A percentile compares a stretch with the other conserved stretches of the same genome.
Conservation (phyloP, 768 basidiomycete genomes). For the Strobilomyces dryophilus region DNA sequence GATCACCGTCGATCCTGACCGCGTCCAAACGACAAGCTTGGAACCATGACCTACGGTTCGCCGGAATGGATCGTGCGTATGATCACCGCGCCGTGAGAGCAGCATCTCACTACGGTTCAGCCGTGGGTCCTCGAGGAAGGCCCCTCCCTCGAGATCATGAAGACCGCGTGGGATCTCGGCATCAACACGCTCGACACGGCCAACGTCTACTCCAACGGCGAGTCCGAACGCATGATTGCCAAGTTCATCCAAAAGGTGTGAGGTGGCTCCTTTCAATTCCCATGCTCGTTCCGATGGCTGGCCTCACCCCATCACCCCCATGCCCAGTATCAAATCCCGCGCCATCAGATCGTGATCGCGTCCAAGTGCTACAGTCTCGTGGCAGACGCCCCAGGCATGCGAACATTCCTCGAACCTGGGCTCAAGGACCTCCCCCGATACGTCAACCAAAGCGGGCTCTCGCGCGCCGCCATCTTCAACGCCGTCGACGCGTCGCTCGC, state of each 20-base stretch:
- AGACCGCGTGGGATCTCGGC: conserved; percentile 38
- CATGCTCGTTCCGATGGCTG: neutral
- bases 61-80: conserved; percentile 23
- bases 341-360: conserved; percentile 29
- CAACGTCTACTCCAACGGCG: conserved; percentile 35
- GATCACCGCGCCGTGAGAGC: neutral
- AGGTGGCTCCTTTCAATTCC: neutral
- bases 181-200: conserved; percentile 40
- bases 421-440: conserved; percentile 15
- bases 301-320: neutral
- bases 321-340: conserved; percentile 29
- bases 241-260: conserved; percentile 35
- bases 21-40: conserved; percentile 14
- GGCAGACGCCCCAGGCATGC: conserved; percentile 1
- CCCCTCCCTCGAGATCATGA: conserved; percentile 31
- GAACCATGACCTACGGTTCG: conserved; percentile 26
- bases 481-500: conserved; percentile 34
- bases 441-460: conserved; percentile 33
- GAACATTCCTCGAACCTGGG: neutral
- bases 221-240: conserved; percentile 35
- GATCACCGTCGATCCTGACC: neutral
- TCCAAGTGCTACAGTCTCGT: conserved; percentile 26
- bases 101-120: conserved; percentile 3
- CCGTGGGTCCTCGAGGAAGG: conserved; percentile 28
- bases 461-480: conserved; percentile 36